Percentiles rank a stretch among this genome's conserved stretches.
These are phyloP conservation scores for Penicillium sp. DNA, from an alignment of 2,329 filamentous ascomycete species.

Conservation along the genomic window DNA sequence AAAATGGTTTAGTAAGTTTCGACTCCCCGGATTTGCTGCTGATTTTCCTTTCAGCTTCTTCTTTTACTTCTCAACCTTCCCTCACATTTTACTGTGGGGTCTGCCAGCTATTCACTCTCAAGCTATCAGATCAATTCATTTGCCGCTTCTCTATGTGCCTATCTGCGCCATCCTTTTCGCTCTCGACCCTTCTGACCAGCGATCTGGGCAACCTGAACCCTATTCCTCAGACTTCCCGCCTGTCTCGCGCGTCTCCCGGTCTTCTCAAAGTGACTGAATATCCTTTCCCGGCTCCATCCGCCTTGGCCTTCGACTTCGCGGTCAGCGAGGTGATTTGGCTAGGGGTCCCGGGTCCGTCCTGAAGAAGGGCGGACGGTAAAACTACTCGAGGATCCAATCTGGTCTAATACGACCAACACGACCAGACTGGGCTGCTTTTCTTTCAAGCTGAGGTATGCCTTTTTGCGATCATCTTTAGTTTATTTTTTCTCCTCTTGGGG, in stretches of 20 bases:
- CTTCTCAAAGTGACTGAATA: slow-evolving; percentile 11
- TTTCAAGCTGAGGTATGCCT: slow-evolving; percentile 16
- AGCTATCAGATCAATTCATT: background rate
- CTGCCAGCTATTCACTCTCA: background rate
- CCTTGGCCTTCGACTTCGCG: slow-evolving; percentile 22
- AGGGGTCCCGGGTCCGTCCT: slow-evolving; percentile 49
- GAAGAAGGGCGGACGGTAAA: slow-evolving; percentile 50
- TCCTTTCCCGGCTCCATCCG: slow-evolving; percentile 11
- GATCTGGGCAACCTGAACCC: slow-evolving; percentile 21
- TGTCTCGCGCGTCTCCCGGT: slow-evolving; percentile 15
- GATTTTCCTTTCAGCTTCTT: slow-evolving; percentile 14
- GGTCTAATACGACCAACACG: slow-evolving; percentile 9
- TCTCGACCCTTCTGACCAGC: slow-evolving; percentile 29
- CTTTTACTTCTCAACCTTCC: slow-evolving; percentile 1
- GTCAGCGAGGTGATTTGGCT: slow-evolving; percentile 41
- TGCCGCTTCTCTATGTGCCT: slow-evolving; percentile 35
- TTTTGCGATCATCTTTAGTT: slow-evolving; percentile 4
- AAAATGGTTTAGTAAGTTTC: slow-evolving; percentile 18
- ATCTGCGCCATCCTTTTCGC: slow-evolving; percentile 26
- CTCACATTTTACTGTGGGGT: slow-evolving; percentile 9
- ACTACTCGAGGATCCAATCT: slow-evolving; percentile 24
- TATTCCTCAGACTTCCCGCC: slow-evolving; percentile 14
- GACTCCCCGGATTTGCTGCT: slow-evolving; percentile 21
- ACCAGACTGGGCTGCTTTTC: slow-evolving; percentile 9
- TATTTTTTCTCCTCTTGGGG: slow-evolving; percentile 12